phyloP scores from a whole-genome alignment of 495 filamentous ascomycete genomes.

The Pseudoneurospora amorphoporcata region DNA sequence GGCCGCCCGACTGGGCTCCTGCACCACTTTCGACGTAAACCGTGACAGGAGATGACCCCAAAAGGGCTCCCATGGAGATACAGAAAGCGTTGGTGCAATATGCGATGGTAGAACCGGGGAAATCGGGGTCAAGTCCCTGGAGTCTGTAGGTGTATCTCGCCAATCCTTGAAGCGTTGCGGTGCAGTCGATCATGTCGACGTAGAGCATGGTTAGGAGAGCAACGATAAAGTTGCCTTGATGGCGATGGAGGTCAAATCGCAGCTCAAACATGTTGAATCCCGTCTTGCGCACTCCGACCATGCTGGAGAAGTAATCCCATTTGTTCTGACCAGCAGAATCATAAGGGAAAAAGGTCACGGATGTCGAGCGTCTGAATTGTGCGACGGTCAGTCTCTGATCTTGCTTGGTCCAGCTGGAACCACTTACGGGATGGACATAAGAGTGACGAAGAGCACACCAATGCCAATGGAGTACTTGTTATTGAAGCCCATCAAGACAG shows the following conservation, averaged over 20 bases:
- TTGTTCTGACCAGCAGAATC: constrained; percentile 50
- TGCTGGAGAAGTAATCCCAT: constrained; percentile 62
- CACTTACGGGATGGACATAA: constrained; percentile 66
- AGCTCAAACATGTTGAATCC: not conserved
- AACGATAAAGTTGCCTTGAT: constrained; percentile 48
- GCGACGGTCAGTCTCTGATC: not conserved
- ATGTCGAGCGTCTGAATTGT: constrained; percentile 45
- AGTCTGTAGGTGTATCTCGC: constrained; percentile 63
- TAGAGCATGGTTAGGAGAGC: constrained; percentile 80
- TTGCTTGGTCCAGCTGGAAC: not conserved
- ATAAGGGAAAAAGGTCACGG: constrained; percentile 71
- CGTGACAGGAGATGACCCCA: constrained; percentile 67
- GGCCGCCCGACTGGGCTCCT: constrained; percentile 72
- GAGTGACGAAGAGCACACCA: constrained; percentile 73
- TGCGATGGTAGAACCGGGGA: constrained; percentile 55
- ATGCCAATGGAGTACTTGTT: constrained; percentile 71
- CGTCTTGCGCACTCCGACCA: not conserved
- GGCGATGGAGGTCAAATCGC: not conserved
- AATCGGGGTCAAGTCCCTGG: constrained; percentile 47
- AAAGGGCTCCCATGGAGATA: constrained; percentile 66
- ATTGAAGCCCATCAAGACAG: constrained; percentile 68
- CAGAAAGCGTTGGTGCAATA: constrained; percentile 58
- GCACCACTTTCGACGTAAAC: constrained; percentile 78
- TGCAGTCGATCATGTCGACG: constrained; percentile 66
- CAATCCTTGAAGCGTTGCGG: constrained; percentile 67